These are phyloP conservation scores for Boletus subcaerulescens DNA, from an alignment of 768 basidiomycete species.

Conservation along the genomic window DNA sequence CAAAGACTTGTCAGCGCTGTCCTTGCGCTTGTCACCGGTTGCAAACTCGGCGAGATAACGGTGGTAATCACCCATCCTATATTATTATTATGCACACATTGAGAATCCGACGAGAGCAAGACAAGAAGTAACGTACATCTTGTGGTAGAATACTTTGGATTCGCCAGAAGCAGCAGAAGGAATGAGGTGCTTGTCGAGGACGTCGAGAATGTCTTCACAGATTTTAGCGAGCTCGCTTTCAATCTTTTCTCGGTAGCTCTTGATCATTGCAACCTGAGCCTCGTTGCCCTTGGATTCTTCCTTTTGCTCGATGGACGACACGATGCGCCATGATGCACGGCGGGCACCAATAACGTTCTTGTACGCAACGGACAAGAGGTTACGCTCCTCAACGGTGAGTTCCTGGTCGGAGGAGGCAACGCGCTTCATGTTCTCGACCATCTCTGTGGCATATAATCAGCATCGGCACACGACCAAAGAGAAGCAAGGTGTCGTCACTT, in stretches of 20 bases:
- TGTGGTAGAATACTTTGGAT: constrained; percentile 99
- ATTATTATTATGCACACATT: constrained; percentile 11
- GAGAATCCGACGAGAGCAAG: background rate
- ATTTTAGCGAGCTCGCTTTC: constrained; percentile 96
- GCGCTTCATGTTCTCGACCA: constrained; percentile 99
- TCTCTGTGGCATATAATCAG: constrained; percentile 50
- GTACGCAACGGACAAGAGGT: constrained; percentile 96
- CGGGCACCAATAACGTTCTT: constrained; percentile 99
- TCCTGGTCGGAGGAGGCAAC: constrained; percentile 98
- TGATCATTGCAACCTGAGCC: constrained; percentile 95
- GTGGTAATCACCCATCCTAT: constrained; percentile 99
- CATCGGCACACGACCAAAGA: constrained; percentile 13
- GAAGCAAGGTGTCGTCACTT: constrained; percentile 23
- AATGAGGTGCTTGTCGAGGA: constrained; percentile 97
- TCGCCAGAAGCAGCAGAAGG: constrained; percentile 96
- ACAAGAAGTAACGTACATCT: constrained; percentile 65
- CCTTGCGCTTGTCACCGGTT: constrained; percentile 95
- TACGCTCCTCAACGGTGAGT: constrained; percentile 97
- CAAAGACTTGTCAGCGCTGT: constrained; percentile 94
- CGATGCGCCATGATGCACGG: constrained; percentile 96
- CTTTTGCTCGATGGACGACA: constrained; percentile 98
- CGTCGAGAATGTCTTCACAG: constrained; percentile 97
- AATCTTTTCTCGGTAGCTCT: constrained; percentile 96
- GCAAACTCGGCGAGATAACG: constrained; percentile 99
- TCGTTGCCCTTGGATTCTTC: constrained; percentile 99